Base-by-base conservation (phyloP, 352 stramenopile species). In the Pythium apleroticum region DNA sequence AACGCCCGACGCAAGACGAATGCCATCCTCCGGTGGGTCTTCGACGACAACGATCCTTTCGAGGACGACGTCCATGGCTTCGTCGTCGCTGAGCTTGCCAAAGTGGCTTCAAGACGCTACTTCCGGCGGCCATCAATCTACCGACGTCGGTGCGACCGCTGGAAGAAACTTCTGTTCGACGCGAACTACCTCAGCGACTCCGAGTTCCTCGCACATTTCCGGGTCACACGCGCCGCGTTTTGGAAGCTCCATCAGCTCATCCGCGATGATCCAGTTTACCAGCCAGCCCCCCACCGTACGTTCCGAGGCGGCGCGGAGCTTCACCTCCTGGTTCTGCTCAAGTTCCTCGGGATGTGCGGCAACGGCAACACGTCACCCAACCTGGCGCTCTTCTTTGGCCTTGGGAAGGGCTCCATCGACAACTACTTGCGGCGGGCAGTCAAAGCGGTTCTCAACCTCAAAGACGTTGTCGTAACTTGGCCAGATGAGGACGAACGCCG, bases 281-380 rank as follows among this genome's bases (percentile, higher is more conserved):
- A 4, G 9, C 30, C 30, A 33, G 4, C 30, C 4, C 30, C 4
- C 9, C 9, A 9, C 30, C 30, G 30, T 9, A 4, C 4, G 4
- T 63, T 8, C 49, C 61, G 11, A 39, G 12, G 2, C 49, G 37
- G 1, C 63, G 22, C 11, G 64, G 53, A 11, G 68, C 72, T 2
- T 50, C 55, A 4, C 37, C 15, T 75, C 0, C 12, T 76, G 43
- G 52, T 64, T 9, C 53, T 78, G 22, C 63, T 78, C 9, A 71
- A 74, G 58, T 74, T 58, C 52, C 54, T 76, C 0, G 72, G 68
- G 7, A 71, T 53, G 22, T 71, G 33, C 10, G 64, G 68, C 0
- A 75, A 75, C 33, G 64, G 55, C 27, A 78, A 57, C 0, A n/a
- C n/a, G n/a, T n/a, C 20, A 24, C 14, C 71, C 66, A 4, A 9